Evolutionary conservation across 345 rosid species (phyloP).

Genomic region (Corchorus olitorius): DNA sequence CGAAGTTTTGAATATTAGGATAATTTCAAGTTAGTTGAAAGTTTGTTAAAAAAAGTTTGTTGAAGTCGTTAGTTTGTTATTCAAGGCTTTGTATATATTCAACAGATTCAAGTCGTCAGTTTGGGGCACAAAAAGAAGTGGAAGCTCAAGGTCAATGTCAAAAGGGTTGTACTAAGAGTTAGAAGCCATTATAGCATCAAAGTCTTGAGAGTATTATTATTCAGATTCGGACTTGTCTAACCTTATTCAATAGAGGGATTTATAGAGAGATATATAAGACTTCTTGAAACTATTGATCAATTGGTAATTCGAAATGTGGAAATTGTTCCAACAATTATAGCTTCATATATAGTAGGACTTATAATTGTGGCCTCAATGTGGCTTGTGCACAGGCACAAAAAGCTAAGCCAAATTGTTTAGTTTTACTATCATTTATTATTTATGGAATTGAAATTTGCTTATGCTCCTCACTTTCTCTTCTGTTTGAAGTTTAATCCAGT

Average conservation of each 20-base stretch:
- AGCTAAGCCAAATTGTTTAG: neutral
- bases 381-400: neutral
- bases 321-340: neutral
- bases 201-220: constrained; percentile 18
- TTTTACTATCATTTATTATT: too few species aligned
- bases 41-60: too few species aligned
- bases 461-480: neutral
- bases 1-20: too few species aligned
- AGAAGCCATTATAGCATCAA: constrained; percentile 82
- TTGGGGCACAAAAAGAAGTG: constrained; percentile 65
- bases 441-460: neutral
- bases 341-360: neutral
- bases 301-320: neutral
- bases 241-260: neutral
- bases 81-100: too few species aligned
- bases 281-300: neutral
- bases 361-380: neutral
- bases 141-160: constrained; percentile 59
- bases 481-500: too few species aligned
- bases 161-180: constrained; percentile 71
- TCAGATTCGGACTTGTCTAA: neutral
- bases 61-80: too few species aligned
- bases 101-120: neutral
- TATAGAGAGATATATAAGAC: neutral
- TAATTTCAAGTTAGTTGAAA: too few species aligned